Base-by-base conservation (phyloP, 805 yeast species). In the Alloascoidea hylecoeti region DNA sequence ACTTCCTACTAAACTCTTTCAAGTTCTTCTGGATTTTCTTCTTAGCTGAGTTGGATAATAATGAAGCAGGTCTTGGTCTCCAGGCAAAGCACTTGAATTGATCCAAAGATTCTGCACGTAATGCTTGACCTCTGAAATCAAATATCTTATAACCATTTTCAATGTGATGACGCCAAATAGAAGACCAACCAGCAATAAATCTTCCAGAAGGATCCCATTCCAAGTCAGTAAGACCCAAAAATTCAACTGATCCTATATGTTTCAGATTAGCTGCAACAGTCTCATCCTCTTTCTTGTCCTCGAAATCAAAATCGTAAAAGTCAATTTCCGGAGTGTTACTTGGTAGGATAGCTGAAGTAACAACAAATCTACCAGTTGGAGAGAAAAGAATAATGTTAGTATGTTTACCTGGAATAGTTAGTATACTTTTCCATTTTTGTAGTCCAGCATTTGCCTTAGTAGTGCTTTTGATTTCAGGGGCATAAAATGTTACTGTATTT, bases 121-220 rank as follows among this genome's bases (percentile, higher is more conserved):
- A 58, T 46, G 76, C 47, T 47, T 66, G 68, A 52, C 98, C 99
- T 37, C 81, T 78, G 58, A 83, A 70, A 57, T 86, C 94, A 63
- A 68, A 88, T 46, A 92, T 62, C 57, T 75, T 83, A 72, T 77
- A 92, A 45, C 98, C 98, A 51, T 88, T 85, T 54, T 84, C 95
- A 44, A 82, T 68, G 50, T 77, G 71, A 52, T 82, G 92, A 48
- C 80, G 72, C 84, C 94, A 79, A 34, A 72, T 57, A 15, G 95
- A 80, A 4, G 96, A 84, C 84, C 89, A 82, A 15, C 80, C 83
- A 36, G 89, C 79, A 39, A 89, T 66, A 57, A 68, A 86, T 61
- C 97, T 73, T 49, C 98, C 98, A 38, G 95, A 79, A 41, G 95
- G 89, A 60, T 92, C 98, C 98, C 98, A 92, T 38, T 76, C 66